Evolutionary conservation across 805 yeast genomes (phyloP), one percentile per base, ranked within the genome.

Genomic region (Nakazawaea ambrosiae): DNA sequence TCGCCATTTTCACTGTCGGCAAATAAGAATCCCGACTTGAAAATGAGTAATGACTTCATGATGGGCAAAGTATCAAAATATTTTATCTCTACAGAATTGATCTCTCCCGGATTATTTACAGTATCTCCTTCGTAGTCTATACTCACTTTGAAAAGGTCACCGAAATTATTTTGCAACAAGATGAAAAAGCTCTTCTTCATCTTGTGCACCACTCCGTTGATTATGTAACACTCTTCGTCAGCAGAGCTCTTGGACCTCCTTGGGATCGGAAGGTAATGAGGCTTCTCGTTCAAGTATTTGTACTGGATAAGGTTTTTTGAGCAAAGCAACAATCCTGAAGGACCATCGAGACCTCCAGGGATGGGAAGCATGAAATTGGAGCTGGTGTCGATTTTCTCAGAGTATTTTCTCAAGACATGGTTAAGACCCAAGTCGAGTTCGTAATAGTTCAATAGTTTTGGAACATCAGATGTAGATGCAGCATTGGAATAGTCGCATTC

Each of bases 351-450:
- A 6, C 75, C 80, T 3, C 81, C 84, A 0, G 96, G 96, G 12
- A 88, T 63, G 0, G 80, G 63, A n/a, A 86, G 44, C 5, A 89
- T 42, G 38, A 70, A 62, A 43, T 67, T 73, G 1, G 89, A 62
- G 1, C 67, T 41, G 18, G 45, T 46, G 1, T 58, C 50, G 2
- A 75, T 56, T 6, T 43, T 52, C 29, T 55, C 68, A n/a, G 70
- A 51, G 58, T 58, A 67, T 45, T 66, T 67, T 40, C 69, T 71
- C 1, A 82, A 66, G 2, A 89, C 72, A 52, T 81, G 83, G 50
- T 89, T 89, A 33, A 90, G 61, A 1, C 97, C 96, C 28, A 85
- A 68, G 54, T 92, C 97, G 19, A 89, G 60, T 50, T 86, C 90
- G 58, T 90, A 90, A 53, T 74, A 82, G 3, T 75, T 70, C 36